Evolutionary conservation across 139 green algal species (phyloP).

Genomic region (Deuterostichococcus epilithicus): DNA sequence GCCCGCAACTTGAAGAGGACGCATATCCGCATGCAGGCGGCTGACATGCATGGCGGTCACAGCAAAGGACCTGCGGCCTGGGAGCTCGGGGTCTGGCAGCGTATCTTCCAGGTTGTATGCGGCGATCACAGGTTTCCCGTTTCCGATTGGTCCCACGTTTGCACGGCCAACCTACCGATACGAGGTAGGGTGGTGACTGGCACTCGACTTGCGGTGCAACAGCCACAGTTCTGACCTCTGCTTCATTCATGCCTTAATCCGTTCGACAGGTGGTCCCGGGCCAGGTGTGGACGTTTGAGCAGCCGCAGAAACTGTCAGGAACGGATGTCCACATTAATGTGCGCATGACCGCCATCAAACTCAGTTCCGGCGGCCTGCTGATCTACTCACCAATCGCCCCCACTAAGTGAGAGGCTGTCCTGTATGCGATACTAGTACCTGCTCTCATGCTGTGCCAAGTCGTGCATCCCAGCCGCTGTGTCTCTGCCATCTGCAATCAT

Average conservation of each 20-base stretch:
- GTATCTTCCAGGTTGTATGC: not conserved
- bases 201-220: too few relatives aligned
- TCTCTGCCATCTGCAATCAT: too few relatives aligned
- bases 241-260: too few relatives aligned
- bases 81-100: not conserved
- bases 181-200: conserved; percentile 18
- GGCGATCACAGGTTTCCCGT: conserved; percentile 79
- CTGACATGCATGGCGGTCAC: not conserved
- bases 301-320: conserved; percentile 66
- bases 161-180: conserved; percentile 27
- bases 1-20: too few relatives aligned
- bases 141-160: conserved; percentile 71
- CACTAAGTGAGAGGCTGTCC: conserved; percentile 51
- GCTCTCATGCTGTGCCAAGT: too few relatives aligned
- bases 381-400: conserved; percentile 86
- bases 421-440: too few relatives aligned
- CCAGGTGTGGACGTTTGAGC: conserved; percentile 86
- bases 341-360: conserved; percentile 82
- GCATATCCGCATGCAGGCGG: not conserved
- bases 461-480: too few relatives aligned
- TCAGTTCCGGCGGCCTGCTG: conserved; percentile 73
- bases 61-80: not conserved
- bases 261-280: conserved; percentile 52
- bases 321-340: conserved; percentile 77
- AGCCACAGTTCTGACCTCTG: not conserved